Evolutionary conservation across 2,329 filamentous ascomycete genomes (phyloP).

Genomic region (Dendrostoma leiphaemia): DNA sequence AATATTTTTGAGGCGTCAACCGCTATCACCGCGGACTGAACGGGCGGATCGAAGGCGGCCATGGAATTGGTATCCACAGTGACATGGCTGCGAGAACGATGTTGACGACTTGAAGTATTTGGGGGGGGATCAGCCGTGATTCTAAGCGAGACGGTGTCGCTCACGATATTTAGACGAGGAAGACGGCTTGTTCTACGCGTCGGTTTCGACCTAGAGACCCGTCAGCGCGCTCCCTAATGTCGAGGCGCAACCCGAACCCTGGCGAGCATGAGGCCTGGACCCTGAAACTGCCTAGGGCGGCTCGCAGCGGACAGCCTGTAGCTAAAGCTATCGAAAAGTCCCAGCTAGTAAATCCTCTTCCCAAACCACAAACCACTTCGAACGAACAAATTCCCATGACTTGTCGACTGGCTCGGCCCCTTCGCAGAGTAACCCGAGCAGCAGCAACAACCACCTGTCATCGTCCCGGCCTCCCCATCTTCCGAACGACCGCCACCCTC

Average conservation of each 20-base stretch:
- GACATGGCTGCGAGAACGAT: conserved; percentile 13
- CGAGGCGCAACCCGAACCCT: no score
- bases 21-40: conserved; percentile 21
- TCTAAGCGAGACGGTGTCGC: no score
- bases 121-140: no score
- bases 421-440: conserved; percentile 4
- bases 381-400: conserved; percentile 14
- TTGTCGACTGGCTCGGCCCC: conserved; percentile 6
- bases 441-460: not conserved
- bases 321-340: not conserved
- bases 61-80: not conserved
- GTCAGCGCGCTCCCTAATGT: no score
- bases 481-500: not conserved
- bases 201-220: no score
- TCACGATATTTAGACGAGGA: no score
- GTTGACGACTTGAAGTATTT: no score
- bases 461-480: not conserved
- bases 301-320: not conserved
- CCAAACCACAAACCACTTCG: not conserved
- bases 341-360: not conserved
- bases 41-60: conserved; percentile 1
- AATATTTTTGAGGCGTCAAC: conserved; percentile 24
- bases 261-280: not conserved
- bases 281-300: not conserved
- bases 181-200: no score